Percentiles rank a stretch among this genome's conserved stretches.
These are phyloP conservation scores for Wickerhamomyces sydowiorum DNA, from an alignment of 805 yeast species.

Conservation along the genomic window DNA sequence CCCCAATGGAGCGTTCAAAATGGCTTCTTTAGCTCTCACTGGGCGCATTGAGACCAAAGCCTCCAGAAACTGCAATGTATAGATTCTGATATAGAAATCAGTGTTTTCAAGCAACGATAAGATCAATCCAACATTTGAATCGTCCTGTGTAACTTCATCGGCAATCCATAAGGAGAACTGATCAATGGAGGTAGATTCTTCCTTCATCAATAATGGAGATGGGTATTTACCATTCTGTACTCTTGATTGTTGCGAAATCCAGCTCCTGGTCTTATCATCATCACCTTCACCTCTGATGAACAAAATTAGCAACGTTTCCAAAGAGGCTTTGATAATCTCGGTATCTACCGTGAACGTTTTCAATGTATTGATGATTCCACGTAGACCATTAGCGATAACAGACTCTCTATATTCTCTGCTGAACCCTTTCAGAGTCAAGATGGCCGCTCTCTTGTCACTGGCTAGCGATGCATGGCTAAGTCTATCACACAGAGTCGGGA, in stretches of 20 bases:
- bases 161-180: constrained; percentile 94
- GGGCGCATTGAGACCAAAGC: constrained; percentile 79
- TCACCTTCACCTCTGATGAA: constrained; percentile 66
- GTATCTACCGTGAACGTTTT: constrained; percentile 62
- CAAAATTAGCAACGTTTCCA: constrained; percentile 80
- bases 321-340: constrained; percentile 67
- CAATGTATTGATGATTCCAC: constrained; percentile 65
- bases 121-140: constrained; percentile 21
- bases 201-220: constrained; percentile 58
- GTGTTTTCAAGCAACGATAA: constrained; percentile 44
- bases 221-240: constrained; percentile 74
- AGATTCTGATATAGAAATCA: constrained; percentile 75
- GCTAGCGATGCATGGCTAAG: constrained; percentile 75
- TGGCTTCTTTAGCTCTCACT: constrained; percentile 61
- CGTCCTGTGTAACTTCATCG: constrained; percentile 76
- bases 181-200: constrained; percentile 47
- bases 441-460: constrained; percentile 87
- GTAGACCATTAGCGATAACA: constrained; percentile 81
- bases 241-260: constrained; percentile 74
- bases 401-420: constrained; percentile 84
- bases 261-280: constrained; percentile 59
- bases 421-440: constrained; percentile 81
- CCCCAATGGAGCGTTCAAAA: constrained; percentile 72
- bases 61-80: constrained; percentile 79
- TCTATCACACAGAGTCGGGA: constrained; percentile 83